A percentile compares a stretch with the other conserved stretches of the same genome.
phyloP scores from a whole-genome alignment of 2,329 filamentous ascomycete species.

The Plectosphaerella sp. region DNA sequence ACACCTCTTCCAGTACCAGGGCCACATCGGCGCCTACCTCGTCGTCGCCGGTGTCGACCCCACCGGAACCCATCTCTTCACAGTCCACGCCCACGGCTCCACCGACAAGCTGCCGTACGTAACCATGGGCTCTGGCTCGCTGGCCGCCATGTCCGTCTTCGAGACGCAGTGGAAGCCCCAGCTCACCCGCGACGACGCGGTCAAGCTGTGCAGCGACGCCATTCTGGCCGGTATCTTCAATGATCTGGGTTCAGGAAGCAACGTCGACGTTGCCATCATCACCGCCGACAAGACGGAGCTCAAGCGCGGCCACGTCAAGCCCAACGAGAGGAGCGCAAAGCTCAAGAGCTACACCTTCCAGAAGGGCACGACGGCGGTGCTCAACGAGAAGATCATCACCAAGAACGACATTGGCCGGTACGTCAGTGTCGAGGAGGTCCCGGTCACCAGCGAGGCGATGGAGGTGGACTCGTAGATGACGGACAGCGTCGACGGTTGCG shows the following conservation, averaged over 20 bases:
- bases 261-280: conserved; percentile 95
- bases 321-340: conserved; percentile 88
- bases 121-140: conserved; percentile 94
- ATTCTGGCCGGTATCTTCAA: conserved; percentile 98
- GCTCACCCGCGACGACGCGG: conserved; percentile 73
- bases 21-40: conserved; percentile 95
- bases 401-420: conserved; percentile 94
- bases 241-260: conserved; percentile 93
- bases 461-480: conserved; percentile 55
- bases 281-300: conserved; percentile 92
- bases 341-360: conserved; percentile 88
- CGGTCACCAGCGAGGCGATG: conserved; percentile 66
- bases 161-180: conserved; percentile 89
- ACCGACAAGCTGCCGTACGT: conserved; percentile 99
- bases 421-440: conserved; percentile 83
- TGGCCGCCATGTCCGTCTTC: conserved; percentile 97
- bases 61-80: conserved; percentile 92
- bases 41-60: conserved; percentile 96
- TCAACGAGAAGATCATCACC: conserved; percentile 94
- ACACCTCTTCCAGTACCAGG: conserved; percentile 97
- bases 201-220: conserved; percentile 77
- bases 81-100: conserved; percentile 95
- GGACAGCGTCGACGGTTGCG: background rate
- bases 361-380: conserved; percentile 87
- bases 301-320: conserved; percentile 87